Conservation (phyloP, 2,329 filamentous ascomycete genomes). For the Cladosporium oxysporum region DNA sequence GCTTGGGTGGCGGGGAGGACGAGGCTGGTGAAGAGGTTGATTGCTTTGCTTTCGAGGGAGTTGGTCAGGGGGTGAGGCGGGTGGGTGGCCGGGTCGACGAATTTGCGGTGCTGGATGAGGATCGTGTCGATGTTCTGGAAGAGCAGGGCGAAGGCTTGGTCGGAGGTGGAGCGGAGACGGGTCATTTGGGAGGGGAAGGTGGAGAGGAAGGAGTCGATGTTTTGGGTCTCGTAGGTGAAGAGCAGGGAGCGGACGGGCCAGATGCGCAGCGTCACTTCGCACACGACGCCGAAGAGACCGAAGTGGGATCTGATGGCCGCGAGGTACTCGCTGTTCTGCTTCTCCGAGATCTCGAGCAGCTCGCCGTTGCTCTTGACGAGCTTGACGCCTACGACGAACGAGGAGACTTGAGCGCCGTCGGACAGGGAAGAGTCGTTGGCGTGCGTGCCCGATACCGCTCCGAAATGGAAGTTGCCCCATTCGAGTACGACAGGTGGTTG, state of each 20-base stretch:
- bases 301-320: conserved; percentile 21
- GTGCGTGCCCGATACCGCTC: conserved; percentile 17
- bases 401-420: conserved; percentile 15
- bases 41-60: conserved; percentile 18
- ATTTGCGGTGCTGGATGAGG: conserved; percentile 18
- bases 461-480: conserved; percentile 23
- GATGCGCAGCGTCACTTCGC: conserved; percentile 18
- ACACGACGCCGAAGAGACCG: conserved; percentile 22
- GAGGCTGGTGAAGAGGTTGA: conserved; percentile 14
- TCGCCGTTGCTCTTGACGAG: conserved; percentile 17
- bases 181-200: conserved; percentile 11
- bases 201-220: conserved; percentile 10
- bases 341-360: conserved; percentile 20
- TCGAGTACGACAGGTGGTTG: conserved; percentile 23
- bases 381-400: conserved; percentile 22
- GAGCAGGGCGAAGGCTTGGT: conserved; percentile 21
- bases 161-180: conserved; percentile 1
- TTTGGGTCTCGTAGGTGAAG: conserved; percentile 19
- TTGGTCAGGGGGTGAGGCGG: conserved; percentile 13
- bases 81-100: conserved; percentile 1
- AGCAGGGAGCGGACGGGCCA: conserved; percentile 18
- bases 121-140: conserved; percentile 21
- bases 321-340: conserved; percentile 15
- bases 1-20: conserved; percentile 13
- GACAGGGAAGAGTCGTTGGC: conserved; percentile 20